These are phyloP conservation scores for Odontarrhena argentea DNA, from an alignment of 345 rosid species.

Conservation along the genomic window DNA sequence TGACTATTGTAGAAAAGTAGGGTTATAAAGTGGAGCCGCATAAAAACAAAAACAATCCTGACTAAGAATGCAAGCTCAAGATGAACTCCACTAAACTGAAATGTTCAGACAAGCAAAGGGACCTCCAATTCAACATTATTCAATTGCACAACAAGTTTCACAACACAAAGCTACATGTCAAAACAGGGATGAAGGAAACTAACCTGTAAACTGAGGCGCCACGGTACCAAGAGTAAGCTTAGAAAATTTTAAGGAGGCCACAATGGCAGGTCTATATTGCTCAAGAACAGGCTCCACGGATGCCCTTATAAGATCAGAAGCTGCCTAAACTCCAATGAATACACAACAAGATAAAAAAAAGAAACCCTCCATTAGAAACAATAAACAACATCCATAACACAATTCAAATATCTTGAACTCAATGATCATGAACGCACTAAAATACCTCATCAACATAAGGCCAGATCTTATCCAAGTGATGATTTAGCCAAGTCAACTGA, in stretches of 20 bases:
- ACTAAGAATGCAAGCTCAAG: conserved; percentile 13
- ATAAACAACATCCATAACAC: conserved; percentile 5
- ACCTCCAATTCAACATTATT: conserved; percentile 5
- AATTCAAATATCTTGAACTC: conserved; percentile 13
- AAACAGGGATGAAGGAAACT: conserved; percentile 34
- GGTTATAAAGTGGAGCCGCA: background rate
- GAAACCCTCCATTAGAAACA: conserved; percentile 1
- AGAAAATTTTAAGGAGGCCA: conserved; percentile 89
- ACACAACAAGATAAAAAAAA: background rate
- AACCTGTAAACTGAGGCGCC: conserved; percentile 99
- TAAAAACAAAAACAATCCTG: conserved; percentile 1
- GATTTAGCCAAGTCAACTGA: conserved; percentile 92
- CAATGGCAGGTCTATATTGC: conserved; percentile 87
- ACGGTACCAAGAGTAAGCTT: conserved; percentile 96
- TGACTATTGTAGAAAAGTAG: conserved; percentile 10
- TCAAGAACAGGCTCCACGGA: conserved; percentile 92
- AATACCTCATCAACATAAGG: conserved; percentile 81
- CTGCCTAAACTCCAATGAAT: conserved; percentile 62
- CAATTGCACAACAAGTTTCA: conserved; percentile 3
- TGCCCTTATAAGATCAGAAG: conserved; percentile 86
- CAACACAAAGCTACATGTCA: background rate
- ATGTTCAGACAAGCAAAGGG: background rate
- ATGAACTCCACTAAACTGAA: conserved; percentile 15
- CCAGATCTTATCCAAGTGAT: conserved; percentile 94
- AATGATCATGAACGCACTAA: background rate